Base-by-base conservation (phyloP, 139 green algal species). In the Chlorella sp. region DNA sequence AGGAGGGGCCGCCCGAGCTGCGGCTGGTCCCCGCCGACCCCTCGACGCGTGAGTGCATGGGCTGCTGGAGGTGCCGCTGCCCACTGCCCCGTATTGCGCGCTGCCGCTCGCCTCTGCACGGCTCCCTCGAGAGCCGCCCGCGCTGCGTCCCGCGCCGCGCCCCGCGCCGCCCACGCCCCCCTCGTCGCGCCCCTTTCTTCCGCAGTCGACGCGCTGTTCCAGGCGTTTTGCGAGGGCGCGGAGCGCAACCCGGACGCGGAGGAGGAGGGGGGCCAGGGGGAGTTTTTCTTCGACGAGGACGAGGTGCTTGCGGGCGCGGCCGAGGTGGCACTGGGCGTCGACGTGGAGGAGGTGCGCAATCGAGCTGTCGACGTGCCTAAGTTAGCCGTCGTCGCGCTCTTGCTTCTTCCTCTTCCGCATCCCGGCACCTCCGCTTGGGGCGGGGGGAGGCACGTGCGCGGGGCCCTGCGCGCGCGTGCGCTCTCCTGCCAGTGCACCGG, bases 221-320 rank as follows among this genome's bases (percentile, higher is more conserved):
- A 78, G 48, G 73, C 79, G 21, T 77, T 85, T 23, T 82, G 79
- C 60, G 73, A 85, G 11, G 79, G 79, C n/a, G 79, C 79, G 2
- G 61, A 76, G 58, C 56, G 79, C 41, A 85, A 85, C 74, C 79
- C 79, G 31, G 79, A 65, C 3, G 71, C 23, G 27, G 72, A 46
- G 35, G 79, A 67, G 12, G 77, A 72, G 27, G 61, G 55, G 15
- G 60, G 36, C 2, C 59, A 77, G 29, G 79, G 36, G 12, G 68
- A 48, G 25, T 50, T 80, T 3, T 81, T 84, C 19, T 81, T 74
- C 42, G 56, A 84, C 31, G 40, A 81, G 29, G 73, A 60, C 25
- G 73, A 67, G 5, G 73, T 58, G 40, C 63, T 82, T n/a, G 76
- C 76, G 8, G 76, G 76, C 33, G 67, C 51, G 0, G 45, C 63